These are phyloP conservation scores for Podaxis sp. DNA, from an alignment of 768 basidiomycete genomes.

Conservation along the genomic window DNA sequence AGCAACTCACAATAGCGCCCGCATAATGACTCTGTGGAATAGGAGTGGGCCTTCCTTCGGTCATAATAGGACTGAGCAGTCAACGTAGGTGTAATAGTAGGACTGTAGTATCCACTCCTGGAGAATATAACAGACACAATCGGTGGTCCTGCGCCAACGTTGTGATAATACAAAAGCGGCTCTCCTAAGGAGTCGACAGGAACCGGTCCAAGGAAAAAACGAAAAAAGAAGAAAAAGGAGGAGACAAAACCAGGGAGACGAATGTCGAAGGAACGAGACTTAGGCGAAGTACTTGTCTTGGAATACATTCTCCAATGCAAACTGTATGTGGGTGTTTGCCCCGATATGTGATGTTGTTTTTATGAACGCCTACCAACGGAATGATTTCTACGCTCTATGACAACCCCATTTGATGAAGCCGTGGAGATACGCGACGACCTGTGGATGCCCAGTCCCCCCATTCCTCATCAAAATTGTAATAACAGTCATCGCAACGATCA, in stretches of 20 bases:
- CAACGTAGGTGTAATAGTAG: background rate
- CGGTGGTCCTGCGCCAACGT: conserved; percentile 38
- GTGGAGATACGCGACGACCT: background rate
- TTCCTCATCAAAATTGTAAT: background rate
- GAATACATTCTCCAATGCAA: background rate
- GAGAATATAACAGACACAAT: conserved; percentile 16
- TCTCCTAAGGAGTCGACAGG: conserved; percentile 24
- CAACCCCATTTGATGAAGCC: conserved; percentile 7
- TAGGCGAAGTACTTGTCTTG: background rate
- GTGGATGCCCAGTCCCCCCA: background rate
- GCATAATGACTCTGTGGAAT: conserved; percentile 28
- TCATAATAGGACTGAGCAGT: conserved; percentile 7
- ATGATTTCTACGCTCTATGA: background rate
- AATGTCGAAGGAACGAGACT: conserved; percentile 7
- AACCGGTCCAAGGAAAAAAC: conserved; percentile 29
- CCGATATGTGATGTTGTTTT: background rate
- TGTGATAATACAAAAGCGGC: conserved; percentile 16
- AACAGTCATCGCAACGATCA: conserved; percentile 5
- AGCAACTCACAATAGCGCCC: conserved; percentile 33
- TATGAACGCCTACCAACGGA: background rate
- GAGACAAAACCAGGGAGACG: conserved; percentile 14
- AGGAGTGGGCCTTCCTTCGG: conserved; percentile 21
- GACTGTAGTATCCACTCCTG: conserved; percentile 6
- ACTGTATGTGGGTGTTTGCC: conserved; percentile 7
- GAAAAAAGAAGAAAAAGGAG: conserved; percentile 8